Percentiles rank a stretch among this genome's conserved stretches.
Evolutionary conservation across 176 grass and related monocot species (phyloP).

Genomic region (Triticum aestivum): DNA sequence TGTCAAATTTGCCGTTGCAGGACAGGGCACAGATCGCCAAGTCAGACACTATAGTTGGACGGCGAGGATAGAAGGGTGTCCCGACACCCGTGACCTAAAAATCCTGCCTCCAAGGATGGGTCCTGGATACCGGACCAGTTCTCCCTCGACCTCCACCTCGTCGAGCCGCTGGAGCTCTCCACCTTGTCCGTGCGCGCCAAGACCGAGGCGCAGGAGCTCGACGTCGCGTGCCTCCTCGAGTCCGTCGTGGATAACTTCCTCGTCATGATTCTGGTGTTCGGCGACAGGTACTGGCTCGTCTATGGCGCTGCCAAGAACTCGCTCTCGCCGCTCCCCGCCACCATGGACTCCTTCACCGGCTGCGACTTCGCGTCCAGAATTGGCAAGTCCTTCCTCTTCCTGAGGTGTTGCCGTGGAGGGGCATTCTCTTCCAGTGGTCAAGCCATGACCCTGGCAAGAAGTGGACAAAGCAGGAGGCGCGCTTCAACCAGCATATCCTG

Average conservation of each 20-base stretch:
- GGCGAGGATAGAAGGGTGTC: no score
- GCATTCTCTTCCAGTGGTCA: neutral
- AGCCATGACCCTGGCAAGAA: neutral
- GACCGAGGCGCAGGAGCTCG: neutral
- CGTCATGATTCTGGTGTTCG: neutral
- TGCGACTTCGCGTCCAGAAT: no score
- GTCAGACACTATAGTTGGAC: no score
- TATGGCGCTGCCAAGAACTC: conserved; percentile 1
- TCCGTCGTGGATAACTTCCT: neutral
- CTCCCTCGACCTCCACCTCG: neutral
- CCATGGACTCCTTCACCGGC: neutral
- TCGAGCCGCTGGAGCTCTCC: neutral
- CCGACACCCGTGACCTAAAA: no score
- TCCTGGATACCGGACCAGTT: neutral
- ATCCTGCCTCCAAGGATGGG: neutral
- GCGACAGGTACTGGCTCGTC: neutral
- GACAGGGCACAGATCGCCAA: no score
- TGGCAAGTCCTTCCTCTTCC: neutral
- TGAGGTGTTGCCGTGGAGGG: neutral
- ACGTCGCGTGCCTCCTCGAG: neutral
- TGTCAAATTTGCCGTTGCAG: no score
- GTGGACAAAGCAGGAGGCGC: neutral
- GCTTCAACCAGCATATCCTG: neutral
- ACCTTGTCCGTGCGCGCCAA: neutral
- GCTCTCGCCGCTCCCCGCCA: neutral